Conservation (phyloP, 2,329 filamentous ascomycete genomes). For the Penicillium sp. region DNA sequence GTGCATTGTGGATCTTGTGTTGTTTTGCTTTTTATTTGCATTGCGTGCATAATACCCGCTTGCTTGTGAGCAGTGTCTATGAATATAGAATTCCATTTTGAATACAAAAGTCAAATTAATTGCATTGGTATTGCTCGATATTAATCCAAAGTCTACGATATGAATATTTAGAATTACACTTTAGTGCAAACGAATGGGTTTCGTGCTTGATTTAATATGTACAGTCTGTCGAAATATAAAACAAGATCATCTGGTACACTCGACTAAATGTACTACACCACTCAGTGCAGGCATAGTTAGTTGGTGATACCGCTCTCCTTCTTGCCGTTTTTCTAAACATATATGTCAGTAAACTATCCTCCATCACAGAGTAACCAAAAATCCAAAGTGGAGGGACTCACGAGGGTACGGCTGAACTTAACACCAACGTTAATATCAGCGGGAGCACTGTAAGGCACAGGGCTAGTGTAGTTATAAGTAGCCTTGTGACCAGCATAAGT, state of each 20-base stretch:
- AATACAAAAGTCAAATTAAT: background rate
- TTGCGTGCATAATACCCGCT: slow-evolving; percentile 1
- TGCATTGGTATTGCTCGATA: no score
- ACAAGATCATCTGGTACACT: background rate
- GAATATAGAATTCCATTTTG: background rate
- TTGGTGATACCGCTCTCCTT: slow-evolving; percentile 23
- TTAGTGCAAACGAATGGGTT: background rate
- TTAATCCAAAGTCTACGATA: no score
- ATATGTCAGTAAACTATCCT: slow-evolving; percentile 11
- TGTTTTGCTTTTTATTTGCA: background rate
- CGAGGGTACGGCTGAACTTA: slow-evolving; percentile 30
- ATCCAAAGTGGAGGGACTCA: slow-evolving; percentile 2
- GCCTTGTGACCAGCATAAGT: slow-evolving; percentile 38
- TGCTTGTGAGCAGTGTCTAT: background rate
- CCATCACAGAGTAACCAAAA: no score
- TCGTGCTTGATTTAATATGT: background rate
- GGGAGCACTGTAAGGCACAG: slow-evolving; percentile 39
- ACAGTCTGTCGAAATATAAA: background rate
- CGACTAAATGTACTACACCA: no score
- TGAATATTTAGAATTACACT: background rate
- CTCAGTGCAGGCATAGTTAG: slow-evolving; percentile 1
- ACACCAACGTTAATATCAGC: slow-evolving; percentile 36
- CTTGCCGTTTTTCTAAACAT: slow-evolving; percentile 25
- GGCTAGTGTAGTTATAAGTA: slow-evolving; percentile 45
- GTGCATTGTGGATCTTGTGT: background rate